Percentiles rank a stretch among this genome's conserved stretches.
Evolutionary conservation across 2,329 filamentous ascomycete genomes (phyloP).

Genomic region (Pleomassaria siparia): DNA sequence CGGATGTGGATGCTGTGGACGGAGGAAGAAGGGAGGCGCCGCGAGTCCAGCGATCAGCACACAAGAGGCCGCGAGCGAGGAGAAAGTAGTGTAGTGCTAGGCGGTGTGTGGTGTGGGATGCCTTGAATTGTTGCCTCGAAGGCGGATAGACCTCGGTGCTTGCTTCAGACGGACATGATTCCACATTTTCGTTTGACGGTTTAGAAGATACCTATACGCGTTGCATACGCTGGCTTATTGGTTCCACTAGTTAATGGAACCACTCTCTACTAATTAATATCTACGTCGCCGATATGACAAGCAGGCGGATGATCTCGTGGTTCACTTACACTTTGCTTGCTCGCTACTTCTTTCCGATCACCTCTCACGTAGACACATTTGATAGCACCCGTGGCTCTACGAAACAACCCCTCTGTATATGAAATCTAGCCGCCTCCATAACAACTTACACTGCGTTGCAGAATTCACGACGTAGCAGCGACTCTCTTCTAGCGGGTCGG

Average conservation of each 20-base stretch:
- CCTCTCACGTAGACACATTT: neutral
- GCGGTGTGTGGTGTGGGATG: neutral
- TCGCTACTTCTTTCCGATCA: neutral
- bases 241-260: neutral
- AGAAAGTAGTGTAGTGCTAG: constrained; percentile 2
- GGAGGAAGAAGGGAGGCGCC: constrained; percentile 11
- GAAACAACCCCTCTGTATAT: neutral
- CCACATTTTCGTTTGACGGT: no score
- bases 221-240: no score
- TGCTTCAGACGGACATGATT: no score
- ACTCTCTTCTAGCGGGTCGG: no score
- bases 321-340: neutral
- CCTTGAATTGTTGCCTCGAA: no score
- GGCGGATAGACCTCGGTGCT: no score
- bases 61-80: constrained; percentile 8
- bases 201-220: no score
- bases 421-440: neutral
- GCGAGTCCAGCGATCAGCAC: constrained; percentile 9
- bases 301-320: neutral
- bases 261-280: no score
- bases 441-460: no score
- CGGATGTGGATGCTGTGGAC: constrained; percentile 20
- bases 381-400: neutral
- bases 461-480: no score
- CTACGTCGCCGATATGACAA: no score